Evolutionary conservation across 2,329 filamentous ascomycete species (phyloP), one percentile per base, ranked within the genome.

Genomic region (Neodidymelliopsis sp.): DNA sequence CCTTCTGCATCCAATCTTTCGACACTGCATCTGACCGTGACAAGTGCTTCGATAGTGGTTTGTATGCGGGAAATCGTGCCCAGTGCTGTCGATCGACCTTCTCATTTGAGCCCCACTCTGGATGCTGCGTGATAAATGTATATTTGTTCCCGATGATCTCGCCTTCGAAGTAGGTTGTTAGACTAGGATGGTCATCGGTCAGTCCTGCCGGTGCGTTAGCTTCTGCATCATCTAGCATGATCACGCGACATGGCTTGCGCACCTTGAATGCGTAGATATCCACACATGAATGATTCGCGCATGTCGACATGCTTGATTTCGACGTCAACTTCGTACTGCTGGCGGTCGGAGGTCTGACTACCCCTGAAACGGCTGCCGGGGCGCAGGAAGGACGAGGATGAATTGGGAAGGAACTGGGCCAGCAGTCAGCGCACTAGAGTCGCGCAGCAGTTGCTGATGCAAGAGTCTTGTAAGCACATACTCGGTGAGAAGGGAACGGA

Each of bases 101-200:
- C 63, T 94, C 88, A 49, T 83, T 93, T 35, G 91, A 93, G 42
- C 93, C 94, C 94, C 94, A 99, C 63, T 86, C 85, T 48, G 90
- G 84, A 71, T 97, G 90, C 57, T 89, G 85, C 27, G 94, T 99
- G 56, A 88, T 84, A 77, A 99, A 99, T n/a, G 86, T 88, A 75
- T 97, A 92, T 70, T 96, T 96, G 48, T 86, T 87, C 37, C 94
- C 94, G 59, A 99, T 97, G 44, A 99, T 96, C 75, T 99, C 94
- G 71, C 93, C 92, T 75, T 97, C 93, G 65, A 99, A 99, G 72
- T 95, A 99, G 1, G 94, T 99, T 7, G 93, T 97, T 39, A 99
- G 80, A n/a, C 92, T 97, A 10, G 93, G 93, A 71, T 97, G 93
- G 74, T 97, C 92, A 69, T 95, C 89, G 0, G 94, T 97, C 12